Evolutionary conservation across 768 basidiomycete genomes (phyloP).

Genomic region (Cubamyces sp.): DNA sequence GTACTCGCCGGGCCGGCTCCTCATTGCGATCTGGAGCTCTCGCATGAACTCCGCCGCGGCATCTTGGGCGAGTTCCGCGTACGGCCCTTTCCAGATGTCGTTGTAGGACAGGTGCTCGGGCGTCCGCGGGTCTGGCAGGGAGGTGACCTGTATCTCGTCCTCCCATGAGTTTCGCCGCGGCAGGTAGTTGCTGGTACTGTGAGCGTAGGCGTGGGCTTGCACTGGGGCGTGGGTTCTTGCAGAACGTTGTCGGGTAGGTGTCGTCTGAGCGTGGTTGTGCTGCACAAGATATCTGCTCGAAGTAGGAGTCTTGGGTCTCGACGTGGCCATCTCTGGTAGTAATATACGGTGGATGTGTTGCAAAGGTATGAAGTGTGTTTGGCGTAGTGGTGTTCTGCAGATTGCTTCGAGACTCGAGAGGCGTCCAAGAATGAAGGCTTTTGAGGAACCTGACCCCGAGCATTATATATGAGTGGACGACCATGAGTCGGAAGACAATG

Average conservation of each 20-base stretch:
- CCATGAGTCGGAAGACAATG: too few relatives aligned
- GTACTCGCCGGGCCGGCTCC: background rate
- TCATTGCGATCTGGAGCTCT: background rate
- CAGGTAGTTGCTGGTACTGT: background rate
- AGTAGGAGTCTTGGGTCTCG: background rate
- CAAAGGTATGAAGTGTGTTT: too few relatives aligned
- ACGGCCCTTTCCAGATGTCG: conserved; percentile 1
- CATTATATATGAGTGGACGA: too few relatives aligned
- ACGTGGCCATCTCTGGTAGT: background rate
- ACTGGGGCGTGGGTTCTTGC: background rate
- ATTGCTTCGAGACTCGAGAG: too few relatives aligned
- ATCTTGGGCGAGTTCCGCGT: background rate
- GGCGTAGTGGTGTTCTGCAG: too few relatives aligned
- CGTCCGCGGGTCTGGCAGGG: conserved; percentile 17
- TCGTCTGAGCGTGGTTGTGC: background rate
- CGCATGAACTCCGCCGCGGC: background rate
- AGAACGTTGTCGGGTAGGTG: background rate
- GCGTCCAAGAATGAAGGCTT: too few relatives aligned
- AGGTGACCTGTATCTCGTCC: conserved; percentile 9
- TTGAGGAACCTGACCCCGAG: too few relatives aligned
- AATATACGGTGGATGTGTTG: background rate
- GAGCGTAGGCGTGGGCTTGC: background rate
- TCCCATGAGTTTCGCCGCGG: conserved; percentile 17
- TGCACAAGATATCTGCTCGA: background rate
- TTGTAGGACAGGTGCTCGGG: background rate